phyloP scores from a whole-genome alignment of 352 stramenopile species.

The Pythium insidiosum region DNA sequence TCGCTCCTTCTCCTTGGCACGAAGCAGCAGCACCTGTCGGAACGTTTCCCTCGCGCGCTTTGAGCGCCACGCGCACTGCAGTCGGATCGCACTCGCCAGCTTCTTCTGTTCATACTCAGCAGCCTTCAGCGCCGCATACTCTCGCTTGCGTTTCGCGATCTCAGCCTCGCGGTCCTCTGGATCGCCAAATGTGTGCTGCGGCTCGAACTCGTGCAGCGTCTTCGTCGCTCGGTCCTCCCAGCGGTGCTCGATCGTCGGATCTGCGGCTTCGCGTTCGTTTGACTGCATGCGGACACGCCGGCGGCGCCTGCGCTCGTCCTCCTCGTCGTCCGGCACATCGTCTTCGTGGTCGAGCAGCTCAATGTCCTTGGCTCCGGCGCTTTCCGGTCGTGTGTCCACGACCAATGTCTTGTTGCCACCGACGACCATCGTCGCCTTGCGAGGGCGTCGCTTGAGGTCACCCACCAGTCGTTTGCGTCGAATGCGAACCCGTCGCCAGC shows the following conservation, averaged over 20 bases:
- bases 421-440: slow-evolving; percentile 38
- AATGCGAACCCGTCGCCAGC: slow-evolving; percentile 56
- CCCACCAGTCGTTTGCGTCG: slow-evolving; percentile 20
- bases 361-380: slow-evolving; percentile 13
- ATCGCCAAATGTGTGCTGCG: slow-evolving; percentile 20
- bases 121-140: slow-evolving; percentile 22
- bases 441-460: too few species aligned
- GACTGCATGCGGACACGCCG: slow-evolving; percentile 11
- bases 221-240: slow-evolving; percentile 49
- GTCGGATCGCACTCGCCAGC: slow-evolving; percentile 39
- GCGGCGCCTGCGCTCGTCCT: slow-evolving; percentile 2
- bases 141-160: slow-evolving; percentile 31
- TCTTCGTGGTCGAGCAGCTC: slow-evolving; percentile 9
- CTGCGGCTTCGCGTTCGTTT: slow-evolving; percentile 13
- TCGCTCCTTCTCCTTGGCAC: slow-evolving; percentile 55
- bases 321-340: slow-evolving; percentile 7
- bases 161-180: slow-evolving; percentile 16
- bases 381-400: background rate
- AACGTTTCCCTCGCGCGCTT: slow-evolving; percentile 57
- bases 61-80: slow-evolving; percentile 72
- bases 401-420: slow-evolving; percentile 17
- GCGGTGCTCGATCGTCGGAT: slow-evolving; percentile 28
- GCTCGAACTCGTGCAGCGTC: slow-evolving; percentile 25
- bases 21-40: slow-evolving; percentile 41
- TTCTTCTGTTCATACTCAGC: slow-evolving; percentile 33